Conservation (phyloP, 2,329 filamentous ascomycete species). For the Aspergillus fischeri region DNA sequence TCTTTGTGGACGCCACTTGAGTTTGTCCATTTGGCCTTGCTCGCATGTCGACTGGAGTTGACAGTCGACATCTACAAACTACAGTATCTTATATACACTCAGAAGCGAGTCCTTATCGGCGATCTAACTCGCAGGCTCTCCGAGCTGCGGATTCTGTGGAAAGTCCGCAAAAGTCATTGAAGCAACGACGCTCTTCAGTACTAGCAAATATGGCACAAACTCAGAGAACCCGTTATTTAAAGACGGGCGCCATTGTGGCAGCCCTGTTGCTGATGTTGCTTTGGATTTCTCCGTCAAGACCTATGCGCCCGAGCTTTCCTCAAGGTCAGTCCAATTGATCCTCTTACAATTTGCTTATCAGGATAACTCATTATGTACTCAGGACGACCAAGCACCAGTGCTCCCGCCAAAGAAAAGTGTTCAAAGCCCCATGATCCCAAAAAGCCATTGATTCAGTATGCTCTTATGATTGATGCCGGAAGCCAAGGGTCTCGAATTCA, state of each 20-base stretch:
- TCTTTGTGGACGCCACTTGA: slow-evolving; percentile 17
- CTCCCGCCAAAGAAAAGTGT: slow-evolving; percentile 68
- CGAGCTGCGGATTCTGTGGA: slow-evolving; percentile 41
- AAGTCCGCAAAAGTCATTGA: slow-evolving; percentile 43
- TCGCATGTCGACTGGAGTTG: slow-evolving; percentile 55
- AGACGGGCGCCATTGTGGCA: slow-evolving; percentile 57
- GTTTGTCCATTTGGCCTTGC: slow-evolving; percentile 21
- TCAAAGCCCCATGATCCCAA: slow-evolving; percentile 76
- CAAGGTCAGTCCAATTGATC: slow-evolving; percentile 18
- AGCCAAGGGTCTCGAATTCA: slow-evolving; percentile 98
- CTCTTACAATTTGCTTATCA: not conserved
- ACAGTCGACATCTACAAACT: slow-evolving; percentile 46
- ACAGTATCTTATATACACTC: slow-evolving; percentile 54
- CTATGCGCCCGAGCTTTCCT: slow-evolving; percentile 20
- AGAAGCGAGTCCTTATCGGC: slow-evolving; percentile 43
- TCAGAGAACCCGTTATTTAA: slow-evolving; percentile 57
- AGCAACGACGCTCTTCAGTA: slow-evolving; percentile 32
- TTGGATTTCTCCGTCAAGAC: slow-evolving; percentile 46
- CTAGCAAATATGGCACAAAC: slow-evolving; percentile 57
- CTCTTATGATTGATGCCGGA: slow-evolving; percentile 96
- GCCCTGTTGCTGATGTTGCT: slow-evolving; percentile 56
- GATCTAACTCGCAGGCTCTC: slow-evolving; percentile 51
- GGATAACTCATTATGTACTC: not conserved
- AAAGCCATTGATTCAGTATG: slow-evolving; percentile 95
- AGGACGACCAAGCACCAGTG: slow-evolving; percentile 14